These are phyloP conservation scores for Artemisia argyi DNA, from an alignment of 129 eudicot species.

Conservation along the genomic window DNA sequence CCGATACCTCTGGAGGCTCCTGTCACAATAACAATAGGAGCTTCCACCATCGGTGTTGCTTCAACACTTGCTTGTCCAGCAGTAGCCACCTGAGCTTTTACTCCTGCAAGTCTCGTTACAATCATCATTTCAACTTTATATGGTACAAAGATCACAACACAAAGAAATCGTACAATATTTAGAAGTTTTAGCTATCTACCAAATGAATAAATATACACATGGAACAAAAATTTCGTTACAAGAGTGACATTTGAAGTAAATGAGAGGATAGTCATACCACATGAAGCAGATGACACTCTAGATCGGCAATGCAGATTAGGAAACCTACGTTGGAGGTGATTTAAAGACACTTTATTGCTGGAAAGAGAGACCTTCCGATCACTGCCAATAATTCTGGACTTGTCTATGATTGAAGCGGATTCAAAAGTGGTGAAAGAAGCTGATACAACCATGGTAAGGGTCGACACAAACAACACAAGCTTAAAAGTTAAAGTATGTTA, in stretches of 20 bases:
- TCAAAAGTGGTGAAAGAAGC: conserved; percentile 41
- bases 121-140: background rate
- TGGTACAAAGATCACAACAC: background rate
- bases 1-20: conserved; percentile 99
- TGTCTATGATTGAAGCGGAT: conserved; percentile 21
- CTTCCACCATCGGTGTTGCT: conserved; percentile 48
- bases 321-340: conserved; percentile 20
- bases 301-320: conserved; percentile 29
- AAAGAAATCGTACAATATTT: background rate
- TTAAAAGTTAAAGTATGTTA: background rate
- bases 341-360: conserved; percentile 15
- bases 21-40: conserved; percentile 84
- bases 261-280: conserved; percentile 26
- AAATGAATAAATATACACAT: background rate
- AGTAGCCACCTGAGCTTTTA: conserved; percentile 62
- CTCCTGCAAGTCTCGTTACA: conserved; percentile 8
- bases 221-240: background rate
- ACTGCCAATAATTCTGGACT: no score
- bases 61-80: conserved; percentile 38
- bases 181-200: no score
- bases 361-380: conserved; percentile 26
- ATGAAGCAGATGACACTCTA: conserved; percentile 31
- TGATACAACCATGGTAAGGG: conserved; percentile 32
- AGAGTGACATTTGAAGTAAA: background rate
- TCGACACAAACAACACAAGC: background rate